Evolutionary conservation across 1,139 yeast species (phyloP).

Genomic region (Williopsis jadinii): DNA sequence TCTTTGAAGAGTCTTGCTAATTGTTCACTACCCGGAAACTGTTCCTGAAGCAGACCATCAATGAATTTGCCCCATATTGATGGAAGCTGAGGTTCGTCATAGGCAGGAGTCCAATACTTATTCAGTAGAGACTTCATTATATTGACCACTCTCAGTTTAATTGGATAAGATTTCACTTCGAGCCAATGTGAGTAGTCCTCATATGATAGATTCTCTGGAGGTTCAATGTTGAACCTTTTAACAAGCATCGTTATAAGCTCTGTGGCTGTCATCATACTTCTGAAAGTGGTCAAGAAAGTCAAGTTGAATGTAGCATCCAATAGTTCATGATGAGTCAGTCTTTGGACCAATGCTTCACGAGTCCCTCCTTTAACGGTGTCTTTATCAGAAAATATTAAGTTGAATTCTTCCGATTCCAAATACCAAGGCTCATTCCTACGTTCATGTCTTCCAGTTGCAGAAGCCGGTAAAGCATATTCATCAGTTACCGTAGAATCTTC

Average conservation of each 20-base stretch:
- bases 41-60: conserved; percentile 38
- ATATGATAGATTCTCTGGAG: conserved; percentile 83
- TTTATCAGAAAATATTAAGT: conserved; percentile 62
- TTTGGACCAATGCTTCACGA: conserved; percentile 70
- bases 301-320: conserved; percentile 64
- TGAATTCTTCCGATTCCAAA: conserved; percentile 71
- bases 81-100: conserved; percentile 45
- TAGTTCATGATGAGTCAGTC: conserved; percentile 72
- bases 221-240: conserved; percentile 61
- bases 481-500: conserved; percentile 40
- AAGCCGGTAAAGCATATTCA: conserved; percentile 21
- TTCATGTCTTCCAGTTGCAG: conserved; percentile 17
- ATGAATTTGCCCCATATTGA: conserved; percentile 54
- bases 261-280: conserved; percentile 65
- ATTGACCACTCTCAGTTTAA: conserved; percentile 62
- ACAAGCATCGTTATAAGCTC: conserved; percentile 59
- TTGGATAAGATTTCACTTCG: conserved; percentile 57
- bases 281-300: conserved; percentile 67
- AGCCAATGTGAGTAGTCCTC: conserved; percentile 84
- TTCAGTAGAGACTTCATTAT: conserved; percentile 67
- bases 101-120: conserved; percentile 70
- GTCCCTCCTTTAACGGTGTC: conserved; percentile 86
- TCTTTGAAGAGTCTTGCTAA: conserved; percentile 24
- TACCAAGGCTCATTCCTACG: conserved; percentile 64
- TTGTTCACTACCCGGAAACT: conserved; percentile 35